Percentiles rank a stretch among this genome's conserved stretches.
Evolutionary conservation across 345 rosid genomes (phyloP).

Genomic region (Citrus reticulata): DNA sequence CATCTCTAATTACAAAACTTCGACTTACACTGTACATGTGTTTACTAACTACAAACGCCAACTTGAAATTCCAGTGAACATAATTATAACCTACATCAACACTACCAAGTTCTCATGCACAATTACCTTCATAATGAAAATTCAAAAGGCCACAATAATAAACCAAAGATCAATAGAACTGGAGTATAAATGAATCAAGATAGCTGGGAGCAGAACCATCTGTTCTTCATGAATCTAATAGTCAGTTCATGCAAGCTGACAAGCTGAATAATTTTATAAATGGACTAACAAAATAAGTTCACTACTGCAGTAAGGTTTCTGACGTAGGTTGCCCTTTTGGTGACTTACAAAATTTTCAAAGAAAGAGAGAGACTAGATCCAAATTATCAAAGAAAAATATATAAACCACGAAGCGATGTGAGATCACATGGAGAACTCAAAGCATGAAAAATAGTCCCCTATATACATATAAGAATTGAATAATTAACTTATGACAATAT

Average conservation of each 20-base stretch:
- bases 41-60: background rate
- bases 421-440: background rate
- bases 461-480: background rate
- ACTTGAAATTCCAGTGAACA: background rate
- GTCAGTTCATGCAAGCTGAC: background rate
- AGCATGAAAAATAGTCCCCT: background rate
- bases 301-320: background rate
- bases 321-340: background rate
- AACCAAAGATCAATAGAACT: background rate
- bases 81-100: background rate
- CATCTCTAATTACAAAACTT: conserved; percentile 3
- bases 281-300: background rate
- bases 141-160: background rate
- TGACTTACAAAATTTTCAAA: background rate
- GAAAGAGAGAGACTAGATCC: background rate
- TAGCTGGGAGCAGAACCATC: background rate
- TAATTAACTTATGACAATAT: background rate
- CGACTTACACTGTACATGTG: background rate
- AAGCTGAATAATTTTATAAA: background rate
- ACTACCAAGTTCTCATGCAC: background rate
- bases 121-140: background rate
- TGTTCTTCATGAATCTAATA: background rate
- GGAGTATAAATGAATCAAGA: background rate
- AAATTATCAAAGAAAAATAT: background rate
- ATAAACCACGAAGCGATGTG: background rate